Evolutionary conservation across 2,329 filamentous ascomycete species (phyloP), one percentile per base, ranked within the genome.

Genomic region (Penicillium expansum): DNA sequence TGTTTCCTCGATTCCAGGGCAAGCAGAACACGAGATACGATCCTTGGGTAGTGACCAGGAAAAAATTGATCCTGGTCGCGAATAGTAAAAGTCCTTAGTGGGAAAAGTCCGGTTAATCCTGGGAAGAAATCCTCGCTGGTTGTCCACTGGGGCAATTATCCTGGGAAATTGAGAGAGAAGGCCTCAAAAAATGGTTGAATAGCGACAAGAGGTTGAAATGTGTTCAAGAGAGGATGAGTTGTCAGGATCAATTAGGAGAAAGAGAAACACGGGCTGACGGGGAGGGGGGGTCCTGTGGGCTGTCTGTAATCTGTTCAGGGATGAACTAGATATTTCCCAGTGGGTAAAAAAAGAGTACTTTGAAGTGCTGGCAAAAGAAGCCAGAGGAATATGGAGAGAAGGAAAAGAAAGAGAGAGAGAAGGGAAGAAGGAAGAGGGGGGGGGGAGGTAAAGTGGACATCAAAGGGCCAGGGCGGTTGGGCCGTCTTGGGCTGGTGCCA

Each of bases 401-500:
- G 43, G 48, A 38, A 39, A 29, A 35, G 43, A 41, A 44, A 52
- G 33, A 49, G 48, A 57, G 43, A 57, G 57, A 55, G 37, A 52
- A 30, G 42, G 44, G 35, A 44, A 42, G 45, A 53, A 56, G 53
- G 52, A 64, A 62, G 60, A 64, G 62, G 65, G 57, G 69, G 69
- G 64, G 64, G 64, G 68, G 62, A 67, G 69, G 67, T 68, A 69
- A 69, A 70, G 70, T 69, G 69, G 63, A 51, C 56, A 56, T 39
- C 41, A 50, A 59, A 47, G 44, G 60, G 54, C 35, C 35, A 62
- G 64, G 67, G 67, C 61, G 68, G 69, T 74, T 74, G 72, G 72
- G 72, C 72, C 65, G 69, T 68, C 57, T 74, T 72, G 69, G 70
- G 71, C 70, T 72, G 74, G 74, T 74, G 74, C 74, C 73, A 76